Conservation (phyloP, 352 stramenopile species). For the Phytophthora macrochlamydospora region DNA sequence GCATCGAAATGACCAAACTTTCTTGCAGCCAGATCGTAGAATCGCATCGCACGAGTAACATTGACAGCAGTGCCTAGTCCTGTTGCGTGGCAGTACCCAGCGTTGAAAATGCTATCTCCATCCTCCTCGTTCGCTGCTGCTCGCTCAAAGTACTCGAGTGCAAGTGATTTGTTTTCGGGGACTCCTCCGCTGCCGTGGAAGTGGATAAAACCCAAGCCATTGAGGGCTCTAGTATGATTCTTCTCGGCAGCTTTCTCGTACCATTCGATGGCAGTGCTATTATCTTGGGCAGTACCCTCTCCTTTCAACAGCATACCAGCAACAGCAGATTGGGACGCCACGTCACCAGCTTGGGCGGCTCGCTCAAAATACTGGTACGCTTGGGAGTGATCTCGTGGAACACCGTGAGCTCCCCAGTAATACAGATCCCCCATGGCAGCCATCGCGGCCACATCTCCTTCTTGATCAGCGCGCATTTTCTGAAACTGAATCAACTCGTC, state of each 20-base stretch:
- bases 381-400: constrained; percentile 69
- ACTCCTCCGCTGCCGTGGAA: constrained; percentile 81
- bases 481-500: constrained; percentile 91
- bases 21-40: constrained; percentile 60
- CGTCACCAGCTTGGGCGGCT: constrained; percentile 65
- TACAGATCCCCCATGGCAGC: constrained; percentile 88
- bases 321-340: constrained; percentile 61
- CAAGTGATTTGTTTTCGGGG: constrained; percentile 74
- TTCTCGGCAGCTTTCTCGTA: constrained; percentile 72
- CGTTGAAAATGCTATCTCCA: constrained; percentile 92
- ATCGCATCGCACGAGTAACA: constrained; percentile 57
- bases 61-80: constrained; percentile 69
- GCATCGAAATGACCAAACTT: constrained; percentile 89
- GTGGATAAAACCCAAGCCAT: constrained; percentile 90
- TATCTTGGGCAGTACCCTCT: constrained; percentile 78
- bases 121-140: constrained; percentile 80
- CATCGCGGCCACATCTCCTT: constrained; percentile 80
- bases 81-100: constrained; percentile 77
- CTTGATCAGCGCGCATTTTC: constrained; percentile 72
- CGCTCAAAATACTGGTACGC: constrained; percentile 79
- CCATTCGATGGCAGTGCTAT: constrained; percentile 70
- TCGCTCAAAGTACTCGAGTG: constrained; percentile 82
- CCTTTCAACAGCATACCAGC: constrained; percentile 91
- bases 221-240: constrained; percentile 84
- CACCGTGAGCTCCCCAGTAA: constrained; percentile 86